Percentiles rank a stretch among this genome's conserved stretches.
phyloP scores from a whole-genome alignment of 257 asterid species.

The Plantago ovata region DNA sequence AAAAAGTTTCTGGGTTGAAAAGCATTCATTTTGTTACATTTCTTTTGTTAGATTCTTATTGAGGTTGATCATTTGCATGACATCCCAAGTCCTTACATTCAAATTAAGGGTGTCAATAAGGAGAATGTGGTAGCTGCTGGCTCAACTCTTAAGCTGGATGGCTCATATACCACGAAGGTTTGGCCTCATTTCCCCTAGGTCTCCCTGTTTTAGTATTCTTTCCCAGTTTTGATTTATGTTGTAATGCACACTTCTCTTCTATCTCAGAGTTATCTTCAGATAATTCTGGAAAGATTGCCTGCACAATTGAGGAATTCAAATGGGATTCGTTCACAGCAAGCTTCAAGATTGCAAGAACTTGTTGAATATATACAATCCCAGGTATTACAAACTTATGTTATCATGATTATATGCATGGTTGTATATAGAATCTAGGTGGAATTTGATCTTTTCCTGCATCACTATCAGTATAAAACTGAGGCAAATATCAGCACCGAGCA shows the following conservation, averaged over 20 bases:
- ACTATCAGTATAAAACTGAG: too few species aligned
- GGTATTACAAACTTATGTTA: constrained; percentile 32
- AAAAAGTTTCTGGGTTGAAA: not conserved
- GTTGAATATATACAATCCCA: constrained; percentile 79
- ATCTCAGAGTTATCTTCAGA: constrained; percentile 85
- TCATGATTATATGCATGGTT: too few species aligned
- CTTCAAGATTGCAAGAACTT: constrained; percentile 88
- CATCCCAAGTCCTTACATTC: constrained; percentile 78
- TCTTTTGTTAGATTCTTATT: constrained; percentile 61
- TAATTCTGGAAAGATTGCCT: constrained; percentile 76
- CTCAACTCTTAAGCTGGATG: constrained; percentile 76
- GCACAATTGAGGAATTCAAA: constrained; percentile 54
- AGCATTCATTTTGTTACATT: constrained; percentile 4
- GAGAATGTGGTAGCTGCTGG: constrained; percentile 87
- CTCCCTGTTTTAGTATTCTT: constrained; percentile 1
- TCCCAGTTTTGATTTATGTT: constrained; percentile 6
- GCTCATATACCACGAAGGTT: constrained; percentile 97
- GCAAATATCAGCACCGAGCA: too few species aligned
- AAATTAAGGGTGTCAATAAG: constrained; percentile 86
- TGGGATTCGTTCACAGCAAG: constrained; percentile 87
- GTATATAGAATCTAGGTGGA: too few species aligned
- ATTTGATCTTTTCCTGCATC: too few species aligned
- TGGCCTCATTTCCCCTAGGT: constrained; percentile 11
- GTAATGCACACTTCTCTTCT: constrained; percentile 20
- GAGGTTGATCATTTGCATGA: constrained; percentile 99